These are phyloP conservation scores for Euphrasia confusa DNA, from an alignment of 257 asterid genomes.

Conservation along the genomic window DNA sequence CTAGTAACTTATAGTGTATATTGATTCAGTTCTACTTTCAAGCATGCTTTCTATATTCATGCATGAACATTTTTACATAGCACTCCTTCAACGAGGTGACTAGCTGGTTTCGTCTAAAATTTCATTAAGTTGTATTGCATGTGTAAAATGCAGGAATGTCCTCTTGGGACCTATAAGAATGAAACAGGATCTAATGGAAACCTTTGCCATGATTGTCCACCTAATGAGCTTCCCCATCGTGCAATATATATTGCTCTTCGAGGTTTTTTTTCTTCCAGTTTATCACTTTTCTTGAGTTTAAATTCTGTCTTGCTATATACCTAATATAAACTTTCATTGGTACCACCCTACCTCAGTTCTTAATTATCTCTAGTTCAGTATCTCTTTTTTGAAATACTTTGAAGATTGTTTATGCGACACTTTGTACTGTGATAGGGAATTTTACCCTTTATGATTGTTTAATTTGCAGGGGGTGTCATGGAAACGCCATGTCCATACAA, in stretches of 20 bases:
- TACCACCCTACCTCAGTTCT: slow-evolving; percentile 6
- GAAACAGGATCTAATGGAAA: slow-evolving; percentile 57
- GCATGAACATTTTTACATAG: slow-evolving; percentile 15
- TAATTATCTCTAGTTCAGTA: slow-evolving; percentile 11
- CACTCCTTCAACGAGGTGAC: slow-evolving; percentile 2
- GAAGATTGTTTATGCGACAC: not conserved
- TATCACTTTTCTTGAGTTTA: slow-evolving; percentile 14
- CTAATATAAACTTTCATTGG: slow-evolving; percentile 1
- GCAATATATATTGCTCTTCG: slow-evolving; percentile 58
- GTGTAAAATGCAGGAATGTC: slow-evolving; percentile 69
- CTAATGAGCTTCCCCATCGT: slow-evolving; percentile 70
- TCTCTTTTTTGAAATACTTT: slow-evolving; percentile 8
- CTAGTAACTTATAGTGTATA: slow-evolving; percentile 9
- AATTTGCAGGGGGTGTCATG: slow-evolving; percentile 64
- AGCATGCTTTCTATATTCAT: slow-evolving; percentile 12
- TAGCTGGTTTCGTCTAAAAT: slow-evolving; percentile 6
- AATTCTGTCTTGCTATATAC: slow-evolving; percentile 17
- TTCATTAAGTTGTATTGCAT: slow-evolving; percentile 22
- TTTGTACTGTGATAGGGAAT: slow-evolving; percentile 5
- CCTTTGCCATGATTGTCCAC: slow-evolving; percentile 65
- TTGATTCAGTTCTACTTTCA: slow-evolving; percentile 2
- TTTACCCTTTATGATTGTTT: slow-evolving; percentile 18
- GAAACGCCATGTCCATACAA: slow-evolving; percentile 77
- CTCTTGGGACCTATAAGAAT: slow-evolving; percentile 82
- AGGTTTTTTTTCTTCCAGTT: slow-evolving; percentile 42